These are phyloP conservation scores for Syncephalis fuscata DNA, from an alignment of 371 early-diverging fungal species.

Conservation along the genomic window DNA sequence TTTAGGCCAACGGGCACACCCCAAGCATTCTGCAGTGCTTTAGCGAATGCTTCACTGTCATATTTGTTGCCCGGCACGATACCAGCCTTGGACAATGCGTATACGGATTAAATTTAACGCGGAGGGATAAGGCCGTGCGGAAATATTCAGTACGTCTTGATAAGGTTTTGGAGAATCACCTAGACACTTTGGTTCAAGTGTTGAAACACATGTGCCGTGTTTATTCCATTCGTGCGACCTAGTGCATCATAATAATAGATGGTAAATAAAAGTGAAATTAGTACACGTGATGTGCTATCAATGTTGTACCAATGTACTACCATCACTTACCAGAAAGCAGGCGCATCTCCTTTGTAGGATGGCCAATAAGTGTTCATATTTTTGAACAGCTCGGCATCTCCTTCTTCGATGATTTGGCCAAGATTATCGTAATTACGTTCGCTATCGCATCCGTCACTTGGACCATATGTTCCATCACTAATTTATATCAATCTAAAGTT, in stretches of 20 bases:
- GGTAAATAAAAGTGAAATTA: background rate
- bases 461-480: constrained; percentile 30
- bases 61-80: constrained; percentile 48
- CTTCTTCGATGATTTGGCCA: constrained; percentile 17
- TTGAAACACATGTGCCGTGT: constrained; percentile 63
- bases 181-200: constrained; percentile 39
- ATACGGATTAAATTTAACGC: constrained; percentile 36
- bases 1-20: constrained; percentile 25
- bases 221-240: constrained; percentile 65
- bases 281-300: background rate
- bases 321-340: constrained; percentile 13
- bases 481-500: background rate
- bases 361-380: constrained; percentile 59
- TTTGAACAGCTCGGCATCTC: constrained; percentile 15
- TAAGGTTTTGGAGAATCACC: constrained; percentile 11
- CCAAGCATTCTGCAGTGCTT: constrained; percentile 24
- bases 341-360: constrained; percentile 37
- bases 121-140: constrained; percentile 23
- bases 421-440: constrained; percentile 29
- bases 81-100: constrained; percentile 24
- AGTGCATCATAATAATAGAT: background rate
- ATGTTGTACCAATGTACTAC: background rate
- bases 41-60: constrained; percentile 20
- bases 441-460: constrained; percentile 43
- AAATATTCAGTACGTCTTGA: constrained; percentile 44